Evolutionary conservation across 2,329 filamentous ascomycete species (phyloP).

Genomic region (Xylariales sp.): DNA sequence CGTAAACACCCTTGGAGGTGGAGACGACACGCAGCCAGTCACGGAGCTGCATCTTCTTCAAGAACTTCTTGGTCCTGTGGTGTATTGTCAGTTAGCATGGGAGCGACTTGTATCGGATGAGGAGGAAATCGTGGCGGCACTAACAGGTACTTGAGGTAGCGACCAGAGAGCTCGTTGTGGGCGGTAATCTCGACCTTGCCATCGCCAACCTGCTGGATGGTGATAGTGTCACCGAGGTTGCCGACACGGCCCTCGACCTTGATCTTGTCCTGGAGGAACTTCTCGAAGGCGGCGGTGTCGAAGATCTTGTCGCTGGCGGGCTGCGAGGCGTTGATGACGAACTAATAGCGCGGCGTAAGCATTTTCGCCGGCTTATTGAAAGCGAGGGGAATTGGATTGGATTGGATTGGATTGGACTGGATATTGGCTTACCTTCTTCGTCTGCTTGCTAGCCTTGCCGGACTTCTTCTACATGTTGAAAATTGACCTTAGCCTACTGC

Average conservation of each 20-base stretch:
- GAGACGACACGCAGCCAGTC: conserved; percentile 99
- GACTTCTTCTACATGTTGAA: conserved; percentile 72
- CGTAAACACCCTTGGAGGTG: conserved; percentile 97
- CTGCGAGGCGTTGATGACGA: conserved; percentile 99
- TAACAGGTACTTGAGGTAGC: conserved; percentile 99
- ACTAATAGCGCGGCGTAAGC: conserved; percentile 63
- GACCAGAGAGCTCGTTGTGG: conserved; percentile 97
- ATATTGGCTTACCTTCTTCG: conserved; percentile 77
- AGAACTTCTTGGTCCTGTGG: conserved; percentile 98
- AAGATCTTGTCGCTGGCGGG: conserved; percentile 99
- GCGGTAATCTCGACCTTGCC: conserved; percentile 98
- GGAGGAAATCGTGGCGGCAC: conserved; percentile 52
- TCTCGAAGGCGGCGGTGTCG: conserved; percentile 98
- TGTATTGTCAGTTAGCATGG: conserved; percentile 13
- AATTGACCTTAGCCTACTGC: conserved; percentile 95
- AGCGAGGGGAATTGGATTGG: background rate
- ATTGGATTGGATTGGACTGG: background rate
- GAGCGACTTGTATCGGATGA: background rate
- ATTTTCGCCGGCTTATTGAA: background rate
- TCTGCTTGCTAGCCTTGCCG: conserved; percentile 77
- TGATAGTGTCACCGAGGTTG: conserved; percentile 94
- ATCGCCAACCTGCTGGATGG: conserved; percentile 90
- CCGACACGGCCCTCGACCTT: conserved; percentile 99
- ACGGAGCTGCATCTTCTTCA: conserved; percentile 99
- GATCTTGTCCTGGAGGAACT: conserved; percentile 99